Evolutionary conservation across 2,329 filamentous ascomycete species (phyloP), one percentile per base, ranked within the genome.

Genomic region (Sporothrix variecibatus): DNA sequence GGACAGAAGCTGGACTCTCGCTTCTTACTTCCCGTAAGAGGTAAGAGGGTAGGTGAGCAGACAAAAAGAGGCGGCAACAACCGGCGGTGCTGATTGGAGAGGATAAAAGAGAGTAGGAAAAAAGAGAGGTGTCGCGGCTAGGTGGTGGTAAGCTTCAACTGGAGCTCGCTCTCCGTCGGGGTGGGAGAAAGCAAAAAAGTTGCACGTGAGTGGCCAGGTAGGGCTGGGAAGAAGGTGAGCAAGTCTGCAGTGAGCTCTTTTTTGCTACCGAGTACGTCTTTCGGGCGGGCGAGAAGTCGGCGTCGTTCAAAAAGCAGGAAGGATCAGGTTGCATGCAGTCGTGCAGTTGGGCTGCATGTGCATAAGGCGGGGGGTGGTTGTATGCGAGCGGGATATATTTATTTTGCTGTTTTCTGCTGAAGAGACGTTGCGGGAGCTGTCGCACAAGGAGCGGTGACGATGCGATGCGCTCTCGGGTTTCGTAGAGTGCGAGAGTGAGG

Each of bases 291-390:
- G 4, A 34, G 34, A 34, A 34, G 34, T 34, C 34, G 34, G 34
- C 8, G 34, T 34, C 34, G 34, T 34, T 20, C 2, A 20, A 20
- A 15, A 15, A 26, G 7, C n/a, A 26, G 20, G n/a, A 26, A 6
- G 51, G n/a, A 11, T 20, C 23, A 8, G 51, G 51, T 56, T 26
- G 23, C 23, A 56, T 56, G 23, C 51, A 56, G 51, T 15, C 8
- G 62, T 56, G 62, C 38, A 67, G 38, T 65, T 7, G 62, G n/a
- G 62, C 38, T 67, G 62, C 62, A 46, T 46, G 62, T 67, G 62
- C 62, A 67, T 46, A 46, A 46, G 62, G 38, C 62, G 38, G 38
- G 60, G n/a, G 38, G 12, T 40, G n/a, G n/a, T 2, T 28, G 12
- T 46, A 3, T 17, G 60, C 20, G 62, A 5, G 62, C 38, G 62